Conservation (phyloP, 805 yeast species). For the Starmerella asiatica region DNA sequence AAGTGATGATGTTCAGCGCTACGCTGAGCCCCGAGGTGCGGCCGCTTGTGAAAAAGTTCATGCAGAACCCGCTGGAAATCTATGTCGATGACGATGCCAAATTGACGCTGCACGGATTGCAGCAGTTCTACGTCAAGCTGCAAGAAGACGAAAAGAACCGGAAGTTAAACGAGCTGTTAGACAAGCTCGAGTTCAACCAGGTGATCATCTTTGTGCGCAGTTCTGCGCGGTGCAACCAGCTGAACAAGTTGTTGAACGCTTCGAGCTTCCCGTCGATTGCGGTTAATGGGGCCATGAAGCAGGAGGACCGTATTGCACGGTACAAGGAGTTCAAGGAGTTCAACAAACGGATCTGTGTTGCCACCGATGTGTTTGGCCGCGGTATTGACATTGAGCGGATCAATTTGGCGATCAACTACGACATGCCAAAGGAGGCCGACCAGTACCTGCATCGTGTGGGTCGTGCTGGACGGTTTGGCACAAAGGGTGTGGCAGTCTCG, state of each 20-base stretch:
- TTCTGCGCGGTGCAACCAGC: conserved; percentile 80
- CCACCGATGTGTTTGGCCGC: conserved; percentile 97
- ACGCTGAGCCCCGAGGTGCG: conserved; percentile 87
- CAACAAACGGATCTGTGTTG: conserved; percentile 95
- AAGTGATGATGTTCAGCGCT: conserved; percentile 98
- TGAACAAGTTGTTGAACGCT: conserved; percentile 75
- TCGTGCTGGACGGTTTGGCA: conserved; percentile 99
- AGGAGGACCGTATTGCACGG: conserved; percentile 95
- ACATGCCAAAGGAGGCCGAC: conserved; percentile 90
- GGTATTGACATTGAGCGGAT: conserved; percentile 99
- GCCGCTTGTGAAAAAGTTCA: conserved; percentile 93
- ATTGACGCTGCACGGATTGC: conserved; percentile 93
- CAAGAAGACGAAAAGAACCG: conserved; percentile 86
- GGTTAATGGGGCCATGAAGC: conserved; percentile 88
- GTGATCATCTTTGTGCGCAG: conserved; percentile 92
- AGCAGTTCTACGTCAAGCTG: conserved; percentile 86
- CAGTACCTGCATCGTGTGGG: conserved; percentile 98
- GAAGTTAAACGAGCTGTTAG: conserved; percentile 81
- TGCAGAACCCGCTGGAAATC: conserved; percentile 95
- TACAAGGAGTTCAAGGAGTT: conserved; percentile 94
- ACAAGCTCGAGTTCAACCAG: conserved; percentile 91
- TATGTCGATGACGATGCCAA: conserved; percentile 96
- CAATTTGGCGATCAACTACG: conserved; percentile 94
- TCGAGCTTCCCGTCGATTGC: conserved; percentile 96
- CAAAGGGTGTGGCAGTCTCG: conserved; percentile 93